Evolutionary conservation across 176 grass and related monocot genomes (phyloP).

Genomic region (Oryza meridionalis): DNA sequence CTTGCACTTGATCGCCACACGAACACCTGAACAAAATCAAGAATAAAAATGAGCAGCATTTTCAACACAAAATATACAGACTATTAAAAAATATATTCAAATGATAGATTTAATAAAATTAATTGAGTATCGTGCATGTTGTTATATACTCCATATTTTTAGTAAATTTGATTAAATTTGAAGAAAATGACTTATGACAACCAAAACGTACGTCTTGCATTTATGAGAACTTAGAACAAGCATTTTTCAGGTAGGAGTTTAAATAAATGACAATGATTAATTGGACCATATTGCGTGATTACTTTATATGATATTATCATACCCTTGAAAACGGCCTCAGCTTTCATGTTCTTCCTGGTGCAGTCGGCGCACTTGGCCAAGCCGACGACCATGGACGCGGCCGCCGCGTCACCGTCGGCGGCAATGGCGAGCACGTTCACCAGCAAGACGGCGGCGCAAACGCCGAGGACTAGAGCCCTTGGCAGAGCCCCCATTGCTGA

Average conservation of each 20-base stretch:
- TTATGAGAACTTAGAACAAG: too few relatives aligned
- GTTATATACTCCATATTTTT: too few relatives aligned
- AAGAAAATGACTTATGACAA: too few relatives aligned
- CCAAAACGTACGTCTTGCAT: too few relatives aligned
- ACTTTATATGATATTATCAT: background rate
- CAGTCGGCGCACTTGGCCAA: slow-evolving; percentile 45
- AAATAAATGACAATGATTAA: background rate
- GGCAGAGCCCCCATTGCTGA: slow-evolving; percentile 26
- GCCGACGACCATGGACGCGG: slow-evolving; percentile 18
- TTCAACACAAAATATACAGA: too few relatives aligned
- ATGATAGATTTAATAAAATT: background rate
- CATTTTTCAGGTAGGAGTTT: background rate
- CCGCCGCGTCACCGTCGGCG: background rate
- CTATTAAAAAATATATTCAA: too few relatives aligned
- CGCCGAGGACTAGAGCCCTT: background rate
- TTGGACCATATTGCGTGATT: background rate
- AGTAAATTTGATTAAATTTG: too few relatives aligned
- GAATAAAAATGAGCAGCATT: too few relatives aligned
- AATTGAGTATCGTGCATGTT: too few relatives aligned
- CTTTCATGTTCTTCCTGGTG: slow-evolving; percentile 44
- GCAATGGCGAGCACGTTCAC: background rate
- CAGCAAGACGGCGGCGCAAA: slow-evolving; percentile 26
- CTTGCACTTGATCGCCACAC: slow-evolving; percentile 55
- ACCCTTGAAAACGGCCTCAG: slow-evolving; percentile 34
- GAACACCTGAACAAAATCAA: slow-evolving; percentile 37